A percentile compares a stretch with the other conserved stretches of the same genome.
Conservation (phyloP, 306 rosid species). For the Vachellia collinsii region DNA sequence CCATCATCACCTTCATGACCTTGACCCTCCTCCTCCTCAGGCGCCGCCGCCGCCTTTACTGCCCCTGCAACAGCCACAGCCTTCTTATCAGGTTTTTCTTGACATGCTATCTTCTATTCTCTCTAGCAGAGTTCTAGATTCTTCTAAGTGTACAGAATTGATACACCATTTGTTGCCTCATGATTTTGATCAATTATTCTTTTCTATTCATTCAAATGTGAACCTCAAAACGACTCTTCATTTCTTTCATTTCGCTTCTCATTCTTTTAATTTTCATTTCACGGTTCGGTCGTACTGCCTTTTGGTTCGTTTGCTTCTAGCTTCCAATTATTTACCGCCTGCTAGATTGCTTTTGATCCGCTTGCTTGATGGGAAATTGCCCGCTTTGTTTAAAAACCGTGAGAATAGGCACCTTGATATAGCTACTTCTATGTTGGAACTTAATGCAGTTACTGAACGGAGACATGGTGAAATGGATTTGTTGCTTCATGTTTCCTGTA, state of each 20-base stretch:
- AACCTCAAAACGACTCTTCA: slow-evolving; percentile 61
- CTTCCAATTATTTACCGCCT: slow-evolving; percentile 46
- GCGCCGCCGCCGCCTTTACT: slow-evolving; percentile 30
- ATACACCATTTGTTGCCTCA: slow-evolving; percentile 59
- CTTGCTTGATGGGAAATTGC: slow-evolving; percentile 56
- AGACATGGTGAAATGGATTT: slow-evolving; percentile 58
- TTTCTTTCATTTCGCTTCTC: slow-evolving; percentile 61
- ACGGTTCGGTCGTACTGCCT: slow-evolving; percentile 66
- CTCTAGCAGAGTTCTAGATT: slow-evolving; percentile 52
- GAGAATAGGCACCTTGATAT: slow-evolving; percentile 44
- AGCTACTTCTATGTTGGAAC: slow-evolving; percentile 48
- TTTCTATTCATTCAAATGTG: slow-evolving; percentile 40
- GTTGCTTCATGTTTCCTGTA: slow-evolving; percentile 60
- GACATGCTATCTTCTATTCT: slow-evolving; percentile 55
- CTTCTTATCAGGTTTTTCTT: slow-evolving; percentile 28
- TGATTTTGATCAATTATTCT: slow-evolving; percentile 60
- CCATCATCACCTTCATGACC: slow-evolving; percentile 37
- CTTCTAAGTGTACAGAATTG: slow-evolving; percentile 56
- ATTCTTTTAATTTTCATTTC: slow-evolving; percentile 53
- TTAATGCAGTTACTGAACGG: slow-evolving; percentile 19
- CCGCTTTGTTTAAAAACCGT: slow-evolving; percentile 35
- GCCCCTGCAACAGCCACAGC: slow-evolving; percentile 28
- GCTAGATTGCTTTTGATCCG: slow-evolving; percentile 61
- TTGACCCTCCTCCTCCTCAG: slow-evolving; percentile 28
- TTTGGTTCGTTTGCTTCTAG: slow-evolving; percentile 58